A percentile compares a stretch with the other conserved stretches of the same genome.
phyloP scores from a whole-genome alignment of 1,284 basidiomycete species.

The Melampsora larici-populina region DNA sequence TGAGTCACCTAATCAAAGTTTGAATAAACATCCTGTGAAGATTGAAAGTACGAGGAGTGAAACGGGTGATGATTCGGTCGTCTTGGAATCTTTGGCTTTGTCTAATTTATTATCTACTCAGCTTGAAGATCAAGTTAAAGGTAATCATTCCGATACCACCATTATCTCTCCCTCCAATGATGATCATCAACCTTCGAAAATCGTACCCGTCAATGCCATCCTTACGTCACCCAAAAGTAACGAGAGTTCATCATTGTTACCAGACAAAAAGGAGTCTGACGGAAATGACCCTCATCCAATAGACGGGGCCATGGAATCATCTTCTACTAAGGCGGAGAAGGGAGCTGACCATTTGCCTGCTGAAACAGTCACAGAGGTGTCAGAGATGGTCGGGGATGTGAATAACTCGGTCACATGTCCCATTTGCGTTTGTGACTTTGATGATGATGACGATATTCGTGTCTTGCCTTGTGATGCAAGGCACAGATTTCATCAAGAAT shows the following conservation, averaged over 20 bases:
- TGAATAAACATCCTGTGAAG: too few relatives aligned
- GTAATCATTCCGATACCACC: neutral
- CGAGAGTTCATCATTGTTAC: neutral
- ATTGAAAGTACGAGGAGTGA: neutral
- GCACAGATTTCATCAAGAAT: slow-evolving; percentile 75
- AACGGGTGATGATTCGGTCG: neutral
- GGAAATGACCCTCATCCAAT: too few relatives aligned
- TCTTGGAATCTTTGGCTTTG: neutral
- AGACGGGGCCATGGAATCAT: slow-evolving; percentile 52
- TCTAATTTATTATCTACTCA: neutral
- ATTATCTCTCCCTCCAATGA: neutral
- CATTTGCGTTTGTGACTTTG: slow-evolving; percentile 88
- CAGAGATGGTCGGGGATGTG: slow-evolving; percentile 27
- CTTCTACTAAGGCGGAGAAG: slow-evolving; percentile 57
- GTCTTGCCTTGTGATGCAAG: slow-evolving; percentile 82
- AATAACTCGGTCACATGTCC: slow-evolving; percentile 74
- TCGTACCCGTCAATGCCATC: neutral
- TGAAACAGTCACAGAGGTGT: neutral
- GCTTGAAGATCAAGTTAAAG: neutral
- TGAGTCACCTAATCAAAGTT: neutral
- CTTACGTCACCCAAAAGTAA: neutral
- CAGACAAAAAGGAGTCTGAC: neutral
- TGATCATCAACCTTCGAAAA: neutral
- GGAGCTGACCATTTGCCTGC: neutral
- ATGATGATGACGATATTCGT: slow-evolving; percentile 82